Evolutionary conservation across 805 yeast genomes (phyloP).

Genomic region (Ogataea neopini): DNA sequence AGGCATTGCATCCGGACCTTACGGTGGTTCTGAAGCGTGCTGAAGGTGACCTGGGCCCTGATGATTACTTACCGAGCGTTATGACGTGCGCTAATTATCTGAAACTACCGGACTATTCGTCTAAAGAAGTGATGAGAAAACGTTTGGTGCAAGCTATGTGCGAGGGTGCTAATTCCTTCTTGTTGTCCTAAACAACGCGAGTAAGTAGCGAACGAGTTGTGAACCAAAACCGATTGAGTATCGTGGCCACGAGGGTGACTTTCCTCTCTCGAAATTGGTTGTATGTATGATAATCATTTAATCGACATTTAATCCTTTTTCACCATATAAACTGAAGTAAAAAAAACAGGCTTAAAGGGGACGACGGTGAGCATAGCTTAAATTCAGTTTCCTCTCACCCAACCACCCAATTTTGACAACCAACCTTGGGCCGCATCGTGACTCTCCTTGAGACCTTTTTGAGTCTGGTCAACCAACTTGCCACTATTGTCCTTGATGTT

Average conservation of each 20-base stretch:
- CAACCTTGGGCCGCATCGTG: slow-evolving; percentile 25
- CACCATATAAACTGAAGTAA: not conserved
- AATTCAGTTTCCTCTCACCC: slow-evolving; percentile 27
- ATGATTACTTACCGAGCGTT: slow-evolving; percentile 90
- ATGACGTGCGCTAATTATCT: slow-evolving; percentile 98
- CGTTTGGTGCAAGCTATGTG: slow-evolving; percentile 68
- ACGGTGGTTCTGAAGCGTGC: slow-evolving; percentile 84
- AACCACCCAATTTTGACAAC: slow-evolving; percentile 21
- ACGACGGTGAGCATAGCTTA: not conserved
- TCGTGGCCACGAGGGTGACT: too few species aligned
- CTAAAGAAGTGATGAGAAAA: slow-evolving; percentile 56
- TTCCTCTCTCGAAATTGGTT: too few species aligned
- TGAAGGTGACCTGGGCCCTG: slow-evolving; percentile 68
- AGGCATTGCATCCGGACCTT: slow-evolving; percentile 73
- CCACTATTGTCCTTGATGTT: slow-evolving; percentile 14
- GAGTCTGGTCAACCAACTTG: slow-evolving; percentile 18
- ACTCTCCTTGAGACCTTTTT: slow-evolving; percentile 20
- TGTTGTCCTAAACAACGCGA: slow-evolving; percentile 58
- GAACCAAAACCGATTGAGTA: too few species aligned
- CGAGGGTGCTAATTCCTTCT: slow-evolving; percentile 89
- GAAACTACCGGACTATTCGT: slow-evolving; percentile 81
- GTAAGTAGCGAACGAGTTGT: not conserved
- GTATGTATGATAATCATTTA: too few species aligned
- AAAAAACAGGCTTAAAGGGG: not conserved
- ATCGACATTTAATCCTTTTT: not conserved